A percentile compares a stretch with the other conserved stretches of the same genome.
phyloP scores from a whole-genome alignment of 2,329 filamentous ascomycete genomes.

The Trichophyton simii region DNA sequence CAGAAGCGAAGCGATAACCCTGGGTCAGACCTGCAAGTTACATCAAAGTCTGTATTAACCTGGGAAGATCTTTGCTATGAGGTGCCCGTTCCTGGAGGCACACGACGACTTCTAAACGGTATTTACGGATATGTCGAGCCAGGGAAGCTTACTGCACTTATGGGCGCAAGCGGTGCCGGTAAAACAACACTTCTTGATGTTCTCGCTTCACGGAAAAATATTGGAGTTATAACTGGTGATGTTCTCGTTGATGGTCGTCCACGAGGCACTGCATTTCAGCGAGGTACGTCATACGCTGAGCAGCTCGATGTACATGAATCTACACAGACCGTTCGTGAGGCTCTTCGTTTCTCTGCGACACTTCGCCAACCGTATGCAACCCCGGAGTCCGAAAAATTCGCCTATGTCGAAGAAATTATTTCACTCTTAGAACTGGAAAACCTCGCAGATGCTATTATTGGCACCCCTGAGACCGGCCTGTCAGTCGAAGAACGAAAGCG shows the following conservation, averaged over 20 bases:
- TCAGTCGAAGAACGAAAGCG: slow-evolving; percentile 58
- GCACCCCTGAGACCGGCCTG: slow-evolving; percentile 66
- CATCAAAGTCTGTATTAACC: slow-evolving; percentile 54
- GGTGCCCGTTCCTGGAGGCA: slow-evolving; percentile 64
- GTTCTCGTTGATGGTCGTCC: slow-evolving; percentile 66
- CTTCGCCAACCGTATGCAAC: slow-evolving; percentile 69
- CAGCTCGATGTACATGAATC: slow-evolving; percentile 82
- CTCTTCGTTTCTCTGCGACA: slow-evolving; percentile 71
- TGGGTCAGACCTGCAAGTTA: slow-evolving; percentile 33
- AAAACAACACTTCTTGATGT: slow-evolving; percentile 86
- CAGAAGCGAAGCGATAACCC: slow-evolving; percentile 24
- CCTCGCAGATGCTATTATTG: slow-evolving; percentile 81
- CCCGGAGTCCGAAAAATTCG: slow-evolving; percentile 63
- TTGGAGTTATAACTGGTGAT: slow-evolving; percentile 77
- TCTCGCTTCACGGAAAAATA: slow-evolving; percentile 70
- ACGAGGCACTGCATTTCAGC: slow-evolving; percentile 64
- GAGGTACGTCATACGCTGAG: slow-evolving; percentile 65
- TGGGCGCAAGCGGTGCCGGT: slow-evolving; percentile 81
- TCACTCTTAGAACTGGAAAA: slow-evolving; percentile 80
- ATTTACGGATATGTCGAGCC: slow-evolving; percentile 92
- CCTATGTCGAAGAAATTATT: slow-evolving; percentile 83
- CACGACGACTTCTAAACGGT: slow-evolving; percentile 66
- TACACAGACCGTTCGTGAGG: slow-evolving; percentile 78
- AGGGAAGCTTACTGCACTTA: slow-evolving; percentile 78
- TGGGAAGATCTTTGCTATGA: slow-evolving; percentile 78